Evolutionary conservation across 2,329 filamentous ascomycete species (phyloP).

Genomic region (Fusarium subtropicale): DNA sequence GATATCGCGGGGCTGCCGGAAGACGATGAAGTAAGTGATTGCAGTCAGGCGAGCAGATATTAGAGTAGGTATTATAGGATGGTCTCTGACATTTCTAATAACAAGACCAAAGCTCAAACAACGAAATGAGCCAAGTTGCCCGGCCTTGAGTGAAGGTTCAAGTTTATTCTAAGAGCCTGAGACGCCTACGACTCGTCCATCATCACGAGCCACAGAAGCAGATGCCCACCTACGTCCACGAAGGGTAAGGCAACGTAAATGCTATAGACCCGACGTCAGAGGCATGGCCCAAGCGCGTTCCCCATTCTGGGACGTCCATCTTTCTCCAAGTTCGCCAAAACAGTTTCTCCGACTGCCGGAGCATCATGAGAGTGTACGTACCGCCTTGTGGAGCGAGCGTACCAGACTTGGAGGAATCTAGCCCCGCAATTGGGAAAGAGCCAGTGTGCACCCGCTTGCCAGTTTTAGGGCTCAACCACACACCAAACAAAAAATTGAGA

Average conservation of each 20-base stretch:
- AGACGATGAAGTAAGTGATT: constrained; percentile 27
- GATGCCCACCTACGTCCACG: constrained; percentile 3
- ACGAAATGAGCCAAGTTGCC: not conserved
- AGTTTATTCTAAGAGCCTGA: constrained; percentile 13
- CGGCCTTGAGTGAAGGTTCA: constrained; percentile 5
- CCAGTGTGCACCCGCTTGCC: constrained; percentile 29
- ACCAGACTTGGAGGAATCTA: no score
- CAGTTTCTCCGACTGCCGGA: constrained; percentile 36
- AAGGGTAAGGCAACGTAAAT: constrained; percentile 15
- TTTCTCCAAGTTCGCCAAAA: constrained; percentile 15
- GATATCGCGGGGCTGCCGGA: constrained; percentile 28
- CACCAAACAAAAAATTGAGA: constrained; percentile 50
- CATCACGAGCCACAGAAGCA: constrained; percentile 38
- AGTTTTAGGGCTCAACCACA: constrained; percentile 52
- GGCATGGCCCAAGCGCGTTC: constrained; percentile 38
- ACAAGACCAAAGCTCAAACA: not conserved
- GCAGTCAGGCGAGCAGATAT: constrained; percentile 21
- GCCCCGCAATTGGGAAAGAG: not conserved
- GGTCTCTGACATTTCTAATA: constrained; percentile 33
- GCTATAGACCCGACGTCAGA: constrained; percentile 40
- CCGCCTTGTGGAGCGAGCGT: not conserved
- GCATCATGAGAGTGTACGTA: not conserved
- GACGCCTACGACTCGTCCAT: constrained; percentile 20
- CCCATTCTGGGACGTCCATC: not conserved
- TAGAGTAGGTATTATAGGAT: constrained; percentile 28